These are phyloP conservation scores for Corylus americana DNA, from an alignment of 306 rosid genomes.

Conservation along the genomic window DNA sequence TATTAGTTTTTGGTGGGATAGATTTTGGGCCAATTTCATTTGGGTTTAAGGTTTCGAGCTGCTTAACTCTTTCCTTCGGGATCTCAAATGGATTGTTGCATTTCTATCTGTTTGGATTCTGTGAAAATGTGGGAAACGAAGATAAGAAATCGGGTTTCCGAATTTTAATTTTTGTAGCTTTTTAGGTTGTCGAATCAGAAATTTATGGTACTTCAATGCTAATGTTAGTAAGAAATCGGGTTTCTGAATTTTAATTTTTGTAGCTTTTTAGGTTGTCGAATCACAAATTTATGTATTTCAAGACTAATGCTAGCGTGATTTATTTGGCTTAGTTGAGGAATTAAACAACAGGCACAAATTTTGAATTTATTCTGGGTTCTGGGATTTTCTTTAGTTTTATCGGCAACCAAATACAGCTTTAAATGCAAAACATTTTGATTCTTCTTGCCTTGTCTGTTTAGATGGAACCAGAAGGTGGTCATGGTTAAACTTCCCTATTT, in stretches of 20 bases:
- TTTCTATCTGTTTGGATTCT: conserved; percentile 14
- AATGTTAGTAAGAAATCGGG: not conserved
- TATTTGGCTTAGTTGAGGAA: conserved; percentile 24
- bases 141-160: conserved; percentile 17
- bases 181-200: conserved; percentile 22
- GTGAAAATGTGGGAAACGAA: conserved; percentile 11
- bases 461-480: not conserved
- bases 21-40: conserved; percentile 35
- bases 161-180: not conserved
- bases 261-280: conserved; percentile 16
- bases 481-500: not conserved
- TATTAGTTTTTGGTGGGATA: conserved; percentile 27
- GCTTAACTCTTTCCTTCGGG: conserved; percentile 25
- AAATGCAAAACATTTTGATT: not conserved
- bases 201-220: not conserved
- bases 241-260: conserved; percentile 7
- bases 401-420: not conserved
- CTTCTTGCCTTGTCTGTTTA: not conserved
- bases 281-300: conserved; percentile 15
- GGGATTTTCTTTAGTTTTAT: not conserved
- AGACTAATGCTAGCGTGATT: conserved; percentile 6
- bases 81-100: conserved; percentile 22
- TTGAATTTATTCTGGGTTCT: not conserved
- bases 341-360: not conserved
- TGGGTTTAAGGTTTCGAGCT: conserved; percentile 24